Conservation (phyloP, 805 yeast genomes). For the Saturnispora dispora region DNA sequence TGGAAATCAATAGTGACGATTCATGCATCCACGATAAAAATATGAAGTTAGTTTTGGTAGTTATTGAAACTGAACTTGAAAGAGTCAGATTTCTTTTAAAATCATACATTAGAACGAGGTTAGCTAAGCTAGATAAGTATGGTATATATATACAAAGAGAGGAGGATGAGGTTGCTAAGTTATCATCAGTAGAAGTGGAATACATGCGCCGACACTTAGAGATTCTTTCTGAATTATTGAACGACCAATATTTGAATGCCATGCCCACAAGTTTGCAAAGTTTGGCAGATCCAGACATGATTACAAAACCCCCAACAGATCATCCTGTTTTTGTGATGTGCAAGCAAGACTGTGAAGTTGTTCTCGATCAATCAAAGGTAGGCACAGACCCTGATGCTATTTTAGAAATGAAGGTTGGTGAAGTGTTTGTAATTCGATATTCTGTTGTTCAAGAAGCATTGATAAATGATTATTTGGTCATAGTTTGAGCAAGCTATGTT, state of each 20-base stretch:
- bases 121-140: slow-evolving; percentile 64
- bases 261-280: slow-evolving; percentile 51
- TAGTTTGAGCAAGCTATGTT: not conserved
- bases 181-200: slow-evolving; percentile 51
- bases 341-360: slow-evolving; percentile 6
- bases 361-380: slow-evolving; percentile 44
- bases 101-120: slow-evolving; percentile 68
- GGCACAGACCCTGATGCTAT: slow-evolving; percentile 46
- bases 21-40: slow-evolving; percentile 55
- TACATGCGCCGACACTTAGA: slow-evolving; percentile 66
- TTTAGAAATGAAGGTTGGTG: slow-evolving; percentile 31
- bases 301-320: slow-evolving; percentile 67
- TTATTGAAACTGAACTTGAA: slow-evolving; percentile 88
- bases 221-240: slow-evolving; percentile 55
- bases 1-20: slow-evolving; percentile 73
- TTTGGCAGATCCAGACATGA: slow-evolving; percentile 75
- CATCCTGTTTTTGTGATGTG: slow-evolving; percentile 53
- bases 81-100: slow-evolving; percentile 76
- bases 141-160: slow-evolving; percentile 48
- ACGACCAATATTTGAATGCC: slow-evolving; percentile 52
- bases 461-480: slow-evolving; percentile 1
- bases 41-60: slow-evolving; percentile 68
- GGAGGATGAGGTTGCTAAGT: slow-evolving; percentile 29
- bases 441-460: slow-evolving; percentile 1
- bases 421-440: slow-evolving; percentile 31